Evolutionary conservation across 495 filamentous ascomycete species (phyloP), one percentile per base, ranked within the genome.

Genomic region (Aspergillus coremiiformis): DNA sequence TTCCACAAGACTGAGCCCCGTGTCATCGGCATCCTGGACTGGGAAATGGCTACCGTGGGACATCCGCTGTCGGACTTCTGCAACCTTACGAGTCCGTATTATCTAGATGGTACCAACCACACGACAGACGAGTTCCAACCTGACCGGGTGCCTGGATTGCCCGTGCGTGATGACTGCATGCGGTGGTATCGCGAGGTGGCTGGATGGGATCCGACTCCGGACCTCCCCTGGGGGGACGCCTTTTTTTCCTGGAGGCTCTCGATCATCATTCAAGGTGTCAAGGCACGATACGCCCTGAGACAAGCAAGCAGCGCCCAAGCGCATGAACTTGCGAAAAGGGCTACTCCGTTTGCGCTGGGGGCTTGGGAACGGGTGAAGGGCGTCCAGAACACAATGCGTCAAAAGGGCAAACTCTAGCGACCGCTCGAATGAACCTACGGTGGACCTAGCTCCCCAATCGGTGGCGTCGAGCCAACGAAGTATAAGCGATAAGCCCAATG

Each of bases 31-130:
- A 89, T 97, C 44, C 71, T 97, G 6, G 93, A 98, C 71, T 96
- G 91, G 91, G 91, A 95, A 68, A 90, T 96, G 87, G 90, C 89
- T 29, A 98, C 93, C 0, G 85, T 96, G 22, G 93, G 93, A 44
- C 91, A 98, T 65, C 93, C 93, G 4, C 76, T 96, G 10, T 89
- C 86, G 17, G 93, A 98, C 62, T 73, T 97, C 43, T 80, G 82
- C 58, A 93, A 93, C 68, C 70, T 94, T 8, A 74, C 85, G 20
- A 85, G 79, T 22, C 89, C 90, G 3, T 94, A 81, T 48, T 67
- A 66, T 63, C 70, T 80, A 45, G 73, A 79, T 50, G 55, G 63
- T n/a, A 64, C 65, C 21, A 73, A 69, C 22, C 58, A 65, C 42
- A 55, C 59, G 29, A 57, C 55, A 39, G 54, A 66, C n/a, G 62